Conservation (phyloP, 2,329 filamentous ascomycete genomes). For the Diplodia seriata region DNA sequence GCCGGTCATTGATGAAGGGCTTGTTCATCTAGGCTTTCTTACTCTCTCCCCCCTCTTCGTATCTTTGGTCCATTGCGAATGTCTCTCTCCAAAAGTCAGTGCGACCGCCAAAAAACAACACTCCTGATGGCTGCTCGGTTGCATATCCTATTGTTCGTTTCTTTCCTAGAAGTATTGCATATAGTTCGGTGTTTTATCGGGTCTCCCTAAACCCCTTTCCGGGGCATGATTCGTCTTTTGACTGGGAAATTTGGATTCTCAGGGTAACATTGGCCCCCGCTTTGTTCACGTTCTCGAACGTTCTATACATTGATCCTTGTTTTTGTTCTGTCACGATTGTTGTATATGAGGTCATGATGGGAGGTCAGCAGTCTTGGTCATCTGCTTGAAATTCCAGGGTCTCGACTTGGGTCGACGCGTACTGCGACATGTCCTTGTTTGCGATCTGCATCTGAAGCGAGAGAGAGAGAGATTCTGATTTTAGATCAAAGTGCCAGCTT, state of each 20-base stretch:
- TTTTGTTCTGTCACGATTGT: neutral
- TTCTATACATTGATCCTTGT: neutral
- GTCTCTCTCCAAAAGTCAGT: neutral
- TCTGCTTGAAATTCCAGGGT: neutral
- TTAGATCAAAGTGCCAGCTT: neutral
- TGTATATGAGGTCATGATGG: neutral
- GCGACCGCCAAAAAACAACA: neutral
- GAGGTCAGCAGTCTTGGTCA: neutral
- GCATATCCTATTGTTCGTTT: neutral
- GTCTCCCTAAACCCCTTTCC: neutral
- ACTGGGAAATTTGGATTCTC: conserved; percentile 3
- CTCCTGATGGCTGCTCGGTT: neutral
- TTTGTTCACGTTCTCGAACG: neutral
- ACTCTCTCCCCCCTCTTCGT: neutral
- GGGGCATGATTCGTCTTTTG: neutral
- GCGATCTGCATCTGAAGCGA: neutral
- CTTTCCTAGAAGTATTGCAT: neutral
- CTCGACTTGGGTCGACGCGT: neutral
- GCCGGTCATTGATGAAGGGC: neutral
- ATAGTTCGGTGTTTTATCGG: neutral
- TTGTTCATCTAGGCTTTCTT: neutral
- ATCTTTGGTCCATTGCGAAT: neutral
- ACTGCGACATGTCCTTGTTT: neutral
- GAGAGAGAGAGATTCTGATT: neutral
- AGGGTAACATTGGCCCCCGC: neutral